Evolutionary conservation across 371 early-diverging fungal species (phyloP), one percentile per base, ranked within the genome.

Genomic region (Actinomucor elegans): DNA sequence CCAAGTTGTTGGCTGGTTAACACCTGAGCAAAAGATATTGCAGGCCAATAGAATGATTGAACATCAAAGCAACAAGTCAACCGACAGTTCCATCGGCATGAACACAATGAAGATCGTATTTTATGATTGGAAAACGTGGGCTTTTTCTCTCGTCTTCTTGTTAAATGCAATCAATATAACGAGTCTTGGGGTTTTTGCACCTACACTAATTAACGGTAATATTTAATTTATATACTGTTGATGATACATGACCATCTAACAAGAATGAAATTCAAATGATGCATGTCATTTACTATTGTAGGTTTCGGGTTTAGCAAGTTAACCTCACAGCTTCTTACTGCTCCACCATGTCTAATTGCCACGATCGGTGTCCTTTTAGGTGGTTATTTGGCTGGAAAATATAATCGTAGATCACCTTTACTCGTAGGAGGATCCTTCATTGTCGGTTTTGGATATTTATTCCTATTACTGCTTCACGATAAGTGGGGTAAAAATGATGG

Each of bases 281-380:
- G 32, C 1, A 68, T 83, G n/a, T 77, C 81, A 63, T 75, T 79
- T 35, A 57, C 80, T 86, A 56, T 6, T 26, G 5, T 52, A 67
- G 67, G 67, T 18, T 66, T 69, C 47, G 69, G 69, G 7, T 69
- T 69, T 45, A 31, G 59, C 3, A 33, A 32, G 0, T 46, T 56
- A 15, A 61, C 56, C 0, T 48, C 72, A 17, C 72, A 64, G 34
- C 14, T 67, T 5, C 26, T 71, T 14, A 64, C 72, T 5, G 72
- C 72, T 9, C 68, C 72, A 14, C 67, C 68, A 5, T 52, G 49
- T 40, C 49, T 46, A 2, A 21, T 59, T n/a, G 59, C 53, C 12
- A 52, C 66, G 7, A 15, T 68, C 2, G 52, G 60, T 38, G 54
- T 66, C 6, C 34, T 71, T 5, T 1, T 50, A 12, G 66, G 66